Evolutionary conservation across 2,329 filamentous ascomycete genomes (phyloP).

Genomic region (Tolypocladium tundrense): DNA sequence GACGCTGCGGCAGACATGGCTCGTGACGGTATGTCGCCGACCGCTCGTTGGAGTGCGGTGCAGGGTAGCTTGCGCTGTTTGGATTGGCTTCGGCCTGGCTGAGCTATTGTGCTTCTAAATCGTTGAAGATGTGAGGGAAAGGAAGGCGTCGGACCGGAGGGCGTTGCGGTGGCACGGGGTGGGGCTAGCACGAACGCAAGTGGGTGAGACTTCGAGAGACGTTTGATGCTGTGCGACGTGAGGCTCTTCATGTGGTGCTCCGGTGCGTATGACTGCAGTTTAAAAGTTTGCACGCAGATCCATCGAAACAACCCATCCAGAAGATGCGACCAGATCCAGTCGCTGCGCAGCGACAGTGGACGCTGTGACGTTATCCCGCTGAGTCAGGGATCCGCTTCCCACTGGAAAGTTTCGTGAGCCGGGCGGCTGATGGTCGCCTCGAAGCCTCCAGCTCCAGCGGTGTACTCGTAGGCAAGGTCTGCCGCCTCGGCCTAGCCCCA

Average conservation of each 20-base stretch:
- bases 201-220: neutral
- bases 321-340: neutral
- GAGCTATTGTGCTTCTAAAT: neutral
- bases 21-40: neutral
- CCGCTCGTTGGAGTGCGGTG: neutral
- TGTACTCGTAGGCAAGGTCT: neutral
- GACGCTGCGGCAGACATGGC: neutral
- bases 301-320: neutral
- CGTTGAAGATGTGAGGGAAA: neutral
- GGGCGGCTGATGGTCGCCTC: neutral
- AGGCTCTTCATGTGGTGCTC: neutral
- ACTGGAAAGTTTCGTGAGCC: neutral
- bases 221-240: neutral
- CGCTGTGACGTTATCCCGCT: neutral
- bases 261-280: neutral
- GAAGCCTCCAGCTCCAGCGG: neutral
- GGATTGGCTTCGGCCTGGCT: too few relatives aligned
- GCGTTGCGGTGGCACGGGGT: neutral
- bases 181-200: neutral
- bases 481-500: neutral
- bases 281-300: neutral
- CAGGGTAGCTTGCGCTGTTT: neutral
- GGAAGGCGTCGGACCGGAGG: neutral
- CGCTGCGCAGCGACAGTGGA: neutral
- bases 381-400: neutral